Evolutionary conservation across 225 moss, liverwort and hornwort species (phyloP).

Genomic region (Pleurozium schreberi): DNA sequence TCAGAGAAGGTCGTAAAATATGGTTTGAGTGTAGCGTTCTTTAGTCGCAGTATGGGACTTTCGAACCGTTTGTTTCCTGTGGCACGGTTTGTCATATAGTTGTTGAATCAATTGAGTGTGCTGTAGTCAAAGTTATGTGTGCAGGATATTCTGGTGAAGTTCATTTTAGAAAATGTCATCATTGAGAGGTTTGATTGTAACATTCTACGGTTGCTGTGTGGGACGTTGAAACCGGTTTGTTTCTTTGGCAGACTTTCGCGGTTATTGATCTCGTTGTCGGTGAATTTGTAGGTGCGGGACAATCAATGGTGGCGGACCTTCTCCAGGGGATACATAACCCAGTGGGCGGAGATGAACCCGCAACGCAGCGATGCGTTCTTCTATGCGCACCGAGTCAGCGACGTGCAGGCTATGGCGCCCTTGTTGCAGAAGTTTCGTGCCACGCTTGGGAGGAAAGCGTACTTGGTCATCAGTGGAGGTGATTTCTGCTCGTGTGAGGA

Average conservation of each 20-base stretch:
- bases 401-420: constrained; percentile 48
- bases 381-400: constrained; percentile 59
- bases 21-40: background rate
- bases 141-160: background rate
- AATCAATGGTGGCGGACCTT: constrained; percentile 87
- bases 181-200: too few species aligned
- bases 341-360: constrained; percentile 91
- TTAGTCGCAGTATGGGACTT: background rate
- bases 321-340: constrained; percentile 70
- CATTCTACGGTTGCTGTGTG: background rate
- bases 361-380: constrained; percentile 75
- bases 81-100: background rate
- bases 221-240: background rate
- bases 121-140: too few species aligned
- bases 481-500: constrained; percentile 57
- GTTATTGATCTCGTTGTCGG: background rate
- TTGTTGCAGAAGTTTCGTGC: constrained; percentile 47
- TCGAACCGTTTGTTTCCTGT: background rate
- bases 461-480: constrained; percentile 67
- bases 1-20: background rate
- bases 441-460: constrained; percentile 58
- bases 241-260: background rate
- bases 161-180: background rate
- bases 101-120: too few species aligned
- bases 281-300: constrained; percentile 35